These are phyloP conservation scores for Trichoderma afroharzianum DNA, from an alignment of 2,329 filamentous ascomycete species.

Conservation along the genomic window DNA sequence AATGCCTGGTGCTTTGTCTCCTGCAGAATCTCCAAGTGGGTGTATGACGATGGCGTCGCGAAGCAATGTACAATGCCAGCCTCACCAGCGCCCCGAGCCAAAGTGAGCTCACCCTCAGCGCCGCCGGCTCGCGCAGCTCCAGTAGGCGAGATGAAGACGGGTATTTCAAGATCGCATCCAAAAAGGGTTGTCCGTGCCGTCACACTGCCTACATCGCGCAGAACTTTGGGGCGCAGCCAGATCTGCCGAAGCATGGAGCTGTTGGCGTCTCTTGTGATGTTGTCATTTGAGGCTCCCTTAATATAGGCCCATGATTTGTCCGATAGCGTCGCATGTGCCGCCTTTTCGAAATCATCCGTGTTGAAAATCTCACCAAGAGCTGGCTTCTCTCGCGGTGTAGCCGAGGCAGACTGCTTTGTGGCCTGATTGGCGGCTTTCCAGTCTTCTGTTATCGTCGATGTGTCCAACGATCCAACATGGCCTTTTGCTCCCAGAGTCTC, in stretches of 20 bases:
- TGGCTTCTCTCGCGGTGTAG: not conserved
- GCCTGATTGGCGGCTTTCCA: not conserved
- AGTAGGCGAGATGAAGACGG: conserved; percentile 6
- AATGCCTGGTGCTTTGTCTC: conserved; percentile 4
- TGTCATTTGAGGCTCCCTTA: not conserved
- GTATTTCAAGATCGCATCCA: conserved; percentile 8
- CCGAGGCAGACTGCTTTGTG: too few relatives aligned
- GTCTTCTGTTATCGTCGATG: not conserved
- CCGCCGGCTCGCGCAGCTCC: conserved; percentile 6
- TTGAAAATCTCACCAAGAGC: not conserved
- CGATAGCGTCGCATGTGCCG: not conserved
- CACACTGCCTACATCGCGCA: conserved; percentile 1
- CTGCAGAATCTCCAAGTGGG: not conserved
- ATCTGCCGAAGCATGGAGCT: conserved; percentile 9
- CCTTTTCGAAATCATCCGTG: conserved; percentile 12
- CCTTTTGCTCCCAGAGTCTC: conserved; percentile 1
- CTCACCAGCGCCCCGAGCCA: not conserved
- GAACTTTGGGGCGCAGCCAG: not conserved
- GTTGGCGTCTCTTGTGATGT: conserved; percentile 9
- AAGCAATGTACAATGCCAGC: conserved; percentile 6
- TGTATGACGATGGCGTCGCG: conserved; percentile 9
- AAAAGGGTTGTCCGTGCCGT: not conserved
- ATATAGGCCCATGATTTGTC: conserved; percentile 10
- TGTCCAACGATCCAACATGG: not conserved
- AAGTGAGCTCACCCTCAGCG: conserved; percentile 3